Evolutionary conservation across 2,329 filamentous ascomycete species (phyloP).

Genomic region (Microdochium paspali): DNA sequence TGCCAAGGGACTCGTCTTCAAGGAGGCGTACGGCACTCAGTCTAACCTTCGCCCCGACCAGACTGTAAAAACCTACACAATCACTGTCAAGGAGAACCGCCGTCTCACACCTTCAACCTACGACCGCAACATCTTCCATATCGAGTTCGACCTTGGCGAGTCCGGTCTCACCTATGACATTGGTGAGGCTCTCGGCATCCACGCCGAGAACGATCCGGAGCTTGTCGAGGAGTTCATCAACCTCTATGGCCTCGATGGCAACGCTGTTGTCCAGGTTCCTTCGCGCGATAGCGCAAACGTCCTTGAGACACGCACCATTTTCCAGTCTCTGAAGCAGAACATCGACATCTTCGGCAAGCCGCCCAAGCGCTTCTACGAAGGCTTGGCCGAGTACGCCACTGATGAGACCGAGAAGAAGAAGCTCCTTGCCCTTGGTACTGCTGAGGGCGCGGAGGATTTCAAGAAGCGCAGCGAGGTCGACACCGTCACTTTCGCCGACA

Average conservation of each 20-base stretch:
- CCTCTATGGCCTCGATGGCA: conserved; percentile 75
- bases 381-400: conserved; percentile 74
- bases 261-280: conserved; percentile 84
- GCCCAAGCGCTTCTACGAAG: conserved; percentile 96
- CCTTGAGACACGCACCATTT: conserved; percentile 82
- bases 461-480: conserved; percentile 88
- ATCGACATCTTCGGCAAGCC: conserved; percentile 95
- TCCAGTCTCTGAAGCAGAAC: conserved; percentile 85
- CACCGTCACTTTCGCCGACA: conserved; percentile 81
- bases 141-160: conserved; percentile 90
- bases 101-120: conserved; percentile 81
- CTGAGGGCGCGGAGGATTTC: conserved; percentile 80
- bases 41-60: conserved; percentile 74
- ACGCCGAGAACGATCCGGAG: conserved; percentile 80
- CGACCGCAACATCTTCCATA: conserved; percentile 99
- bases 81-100: conserved; percentile 91
- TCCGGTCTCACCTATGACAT: conserved; percentile 95
- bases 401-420: conserved; percentile 76
- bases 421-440: conserved; percentile 65
- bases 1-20: conserved; percentile 84
- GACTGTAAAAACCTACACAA: conserved; percentile 73
- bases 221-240: conserved; percentile 80
- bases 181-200: conserved; percentile 91
- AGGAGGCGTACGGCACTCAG: conserved; percentile 79
- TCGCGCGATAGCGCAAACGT: conserved; percentile 67